phyloP scores from a whole-genome alignment of 495 filamentous ascomycete genomes.

The Extremus antarcticus region DNA sequence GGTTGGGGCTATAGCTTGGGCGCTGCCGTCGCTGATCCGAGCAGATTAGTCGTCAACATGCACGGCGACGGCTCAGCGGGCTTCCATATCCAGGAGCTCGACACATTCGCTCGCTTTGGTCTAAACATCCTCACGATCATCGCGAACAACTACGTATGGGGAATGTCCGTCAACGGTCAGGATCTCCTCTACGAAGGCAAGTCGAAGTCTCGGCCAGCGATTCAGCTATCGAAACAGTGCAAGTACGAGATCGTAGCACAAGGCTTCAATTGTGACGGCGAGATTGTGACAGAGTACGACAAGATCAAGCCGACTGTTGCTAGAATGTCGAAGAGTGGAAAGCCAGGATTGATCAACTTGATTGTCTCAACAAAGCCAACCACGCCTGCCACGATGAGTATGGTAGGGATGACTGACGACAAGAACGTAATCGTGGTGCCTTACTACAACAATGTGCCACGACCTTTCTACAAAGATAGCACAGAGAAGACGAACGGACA shows the following conservation, averaged over 20 bases:
- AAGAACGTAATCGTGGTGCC: constrained; percentile 25
- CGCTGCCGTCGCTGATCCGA: constrained; percentile 14
- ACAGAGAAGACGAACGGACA: not conserved
- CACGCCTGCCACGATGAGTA: constrained; percentile 15
- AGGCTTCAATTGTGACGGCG: constrained; percentile 16
- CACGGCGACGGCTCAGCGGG: constrained; percentile 23
- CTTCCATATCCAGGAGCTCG: constrained; percentile 24
- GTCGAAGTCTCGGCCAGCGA: constrained; percentile 10
- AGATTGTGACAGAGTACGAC: constrained; percentile 3
- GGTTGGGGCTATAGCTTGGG: constrained; percentile 23
- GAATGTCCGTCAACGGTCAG: constrained; percentile 20
- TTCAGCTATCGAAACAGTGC: constrained; percentile 9
- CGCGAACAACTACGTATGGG: constrained; percentile 21
- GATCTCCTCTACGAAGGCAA: constrained; percentile 18
- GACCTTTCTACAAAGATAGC: constrained; percentile 17
- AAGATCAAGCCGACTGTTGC: constrained; percentile 14
- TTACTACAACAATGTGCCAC: constrained; percentile 25
- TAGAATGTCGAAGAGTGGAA: constrained; percentile 11
- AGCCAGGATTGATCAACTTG: constrained; percentile 15
- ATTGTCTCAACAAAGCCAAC: constrained; percentile 9
- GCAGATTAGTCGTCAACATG: constrained; percentile 18
- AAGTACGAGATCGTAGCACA: constrained; percentile 21
- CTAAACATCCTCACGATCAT: constrained; percentile 19
- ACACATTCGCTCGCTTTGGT: constrained; percentile 18
- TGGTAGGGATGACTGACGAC: constrained; percentile 22